These are phyloP conservation scores for Solioccasus polychromus DNA, from an alignment of 768 basidiomycete species.

Conservation along the genomic window DNA sequence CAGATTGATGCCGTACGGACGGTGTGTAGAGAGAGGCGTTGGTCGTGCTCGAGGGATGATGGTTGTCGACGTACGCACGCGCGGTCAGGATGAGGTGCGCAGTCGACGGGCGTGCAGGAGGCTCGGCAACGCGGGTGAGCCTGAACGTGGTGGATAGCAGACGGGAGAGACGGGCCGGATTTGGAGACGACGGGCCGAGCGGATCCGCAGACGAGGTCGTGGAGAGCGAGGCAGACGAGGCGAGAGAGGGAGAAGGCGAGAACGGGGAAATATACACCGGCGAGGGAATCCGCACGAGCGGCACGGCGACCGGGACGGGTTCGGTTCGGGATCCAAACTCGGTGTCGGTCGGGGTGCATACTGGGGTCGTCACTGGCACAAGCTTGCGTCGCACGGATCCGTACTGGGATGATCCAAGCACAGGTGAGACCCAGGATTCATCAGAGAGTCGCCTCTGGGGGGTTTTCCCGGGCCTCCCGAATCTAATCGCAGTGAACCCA, in stretches of 20 bases:
- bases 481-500: slow-evolving; percentile 3
- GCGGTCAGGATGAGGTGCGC: slow-evolving; percentile 17
- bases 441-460: slow-evolving; percentile 24
- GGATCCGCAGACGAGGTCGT: slow-evolving; percentile 15
- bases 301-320: slow-evolving; percentile 1
- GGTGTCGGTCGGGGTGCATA: slow-evolving; percentile 19
- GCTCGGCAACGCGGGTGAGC: slow-evolving; percentile 1
- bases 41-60: slow-evolving; percentile 10
- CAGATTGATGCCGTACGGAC: not conserved
- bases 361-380: slow-evolving; percentile 15
- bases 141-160: slow-evolving; percentile 23
- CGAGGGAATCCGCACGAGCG: slow-evolving; percentile 17
- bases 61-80: slow-evolving; percentile 15
- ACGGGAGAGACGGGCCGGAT: slow-evolving; percentile 16
- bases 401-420: slow-evolving; percentile 9
- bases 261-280: slow-evolving; percentile 21
- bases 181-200: slow-evolving; percentile 2
- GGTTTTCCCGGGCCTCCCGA: not conserved
- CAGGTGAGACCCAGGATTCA: slow-evolving; percentile 25
- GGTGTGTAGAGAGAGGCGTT: slow-evolving; percentile 17
- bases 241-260: slow-evolving; percentile 16
- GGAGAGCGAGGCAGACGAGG: slow-evolving; percentile 11
- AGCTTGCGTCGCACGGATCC: slow-evolving; percentile 12
- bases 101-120: slow-evolving; percentile 12
- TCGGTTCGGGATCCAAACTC: slow-evolving; percentile 17